Percentiles rank a stretch among this genome's conserved stretches.
Conservation (phyloP, 139 green algal genomes). For the Picochlorum sp. region DNA sequence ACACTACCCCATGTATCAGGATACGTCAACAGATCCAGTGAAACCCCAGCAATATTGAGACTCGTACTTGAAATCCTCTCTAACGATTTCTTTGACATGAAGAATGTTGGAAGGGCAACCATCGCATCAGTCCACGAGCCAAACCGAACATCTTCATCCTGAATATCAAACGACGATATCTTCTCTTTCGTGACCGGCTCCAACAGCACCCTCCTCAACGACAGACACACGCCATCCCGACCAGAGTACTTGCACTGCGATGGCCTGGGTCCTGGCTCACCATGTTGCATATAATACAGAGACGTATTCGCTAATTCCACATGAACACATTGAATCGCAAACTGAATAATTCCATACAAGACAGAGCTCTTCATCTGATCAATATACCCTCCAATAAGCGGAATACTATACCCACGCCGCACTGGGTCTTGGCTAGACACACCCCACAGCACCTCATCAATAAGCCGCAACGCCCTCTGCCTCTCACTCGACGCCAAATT, state of each 20-base stretch:
- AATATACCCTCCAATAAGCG: slow-evolving; percentile 1
- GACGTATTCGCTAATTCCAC: slow-evolving; percentile 26
- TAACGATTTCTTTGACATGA: not conserved
- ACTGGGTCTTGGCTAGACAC: not conserved
- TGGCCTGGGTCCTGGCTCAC: slow-evolving; percentile 35
- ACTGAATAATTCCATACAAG: slow-evolving; percentile 11
- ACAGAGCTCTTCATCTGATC: slow-evolving; percentile 2
- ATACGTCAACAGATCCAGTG: not conserved
- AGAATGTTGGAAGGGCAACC: too few species aligned
- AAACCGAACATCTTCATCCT: too few species aligned
- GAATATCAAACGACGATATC: too few species aligned
- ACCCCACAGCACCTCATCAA: slow-evolving; percentile 46
- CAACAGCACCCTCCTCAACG: slow-evolving; percentile 24
- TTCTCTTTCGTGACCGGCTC: slow-evolving; percentile 8
- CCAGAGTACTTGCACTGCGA: slow-evolving; percentile 24
- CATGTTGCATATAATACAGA: slow-evolving; percentile 30
- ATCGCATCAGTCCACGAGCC: too few species aligned
- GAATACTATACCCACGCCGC: not conserved
- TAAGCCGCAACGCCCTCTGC: not conserved
- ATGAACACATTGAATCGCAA: slow-evolving; percentile 28
- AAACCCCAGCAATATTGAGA: not conserved
- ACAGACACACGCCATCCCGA: slow-evolving; percentile 25
- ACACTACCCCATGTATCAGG: not conserved
- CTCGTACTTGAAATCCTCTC: not conserved
- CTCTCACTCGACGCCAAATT: too few species aligned